Conservation (phyloP, 257 asterid genomes). For the Solanum bukasovii region DNA sequence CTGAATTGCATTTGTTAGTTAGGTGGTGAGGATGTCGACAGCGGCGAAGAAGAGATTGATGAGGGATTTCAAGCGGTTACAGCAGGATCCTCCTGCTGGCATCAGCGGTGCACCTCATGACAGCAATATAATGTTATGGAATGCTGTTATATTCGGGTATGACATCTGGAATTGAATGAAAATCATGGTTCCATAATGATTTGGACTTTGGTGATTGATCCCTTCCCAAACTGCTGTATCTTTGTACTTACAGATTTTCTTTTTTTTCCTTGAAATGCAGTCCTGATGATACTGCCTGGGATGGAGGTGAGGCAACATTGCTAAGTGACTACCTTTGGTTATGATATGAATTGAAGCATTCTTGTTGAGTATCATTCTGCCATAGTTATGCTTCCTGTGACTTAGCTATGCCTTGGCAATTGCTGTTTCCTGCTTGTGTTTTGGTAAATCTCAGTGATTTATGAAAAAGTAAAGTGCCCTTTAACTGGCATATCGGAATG, state of each 20-base stretch:
- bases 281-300: conserved; percentile 91
- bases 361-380: background rate
- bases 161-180: background rate
- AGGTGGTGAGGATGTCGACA: conserved; percentile 52
- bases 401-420: background rate
- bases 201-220: background rate
- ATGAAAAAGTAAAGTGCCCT: background rate
- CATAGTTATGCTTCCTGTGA: background rate
- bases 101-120: conserved; percentile 82
- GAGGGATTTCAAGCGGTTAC: conserved; percentile 86
- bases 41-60: conserved; percentile 74
- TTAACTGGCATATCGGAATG: background rate
- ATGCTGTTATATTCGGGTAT: conserved; percentile 82
- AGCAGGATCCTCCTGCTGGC: conserved; percentile 89
- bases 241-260: background rate
- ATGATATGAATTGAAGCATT: background rate
- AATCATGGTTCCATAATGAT: background rate
- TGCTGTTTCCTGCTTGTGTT: background rate
- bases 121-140: conserved; percentile 85
- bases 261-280: conserved; percentile 25
- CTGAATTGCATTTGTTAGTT: background rate
- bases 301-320: conserved; percentile 58
- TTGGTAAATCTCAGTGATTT: background rate
- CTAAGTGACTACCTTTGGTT: background rate
- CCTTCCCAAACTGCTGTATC: background rate